A percentile compares a stretch with the other conserved stretches of the same genome.
Evolutionary conservation across 2,329 filamentous ascomycete genomes (phyloP).

Genomic region (Daldinia sp.): DNA sequence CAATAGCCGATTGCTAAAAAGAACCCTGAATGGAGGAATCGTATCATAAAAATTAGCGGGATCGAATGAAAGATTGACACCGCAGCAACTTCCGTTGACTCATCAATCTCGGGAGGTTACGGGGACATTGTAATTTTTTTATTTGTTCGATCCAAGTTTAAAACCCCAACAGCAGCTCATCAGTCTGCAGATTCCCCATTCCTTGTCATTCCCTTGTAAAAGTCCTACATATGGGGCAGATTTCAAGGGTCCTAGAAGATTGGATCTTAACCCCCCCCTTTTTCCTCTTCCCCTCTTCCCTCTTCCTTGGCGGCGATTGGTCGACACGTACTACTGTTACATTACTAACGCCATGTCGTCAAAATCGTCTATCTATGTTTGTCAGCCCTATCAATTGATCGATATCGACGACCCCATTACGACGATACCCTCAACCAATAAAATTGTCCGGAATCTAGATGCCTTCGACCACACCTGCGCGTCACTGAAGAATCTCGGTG

Average conservation of each 20-base stretch:
- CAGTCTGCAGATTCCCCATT: neutral
- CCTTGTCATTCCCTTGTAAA: no score
- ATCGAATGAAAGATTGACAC: conserved; percentile 34
- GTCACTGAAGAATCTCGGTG: conserved; percentile 39
- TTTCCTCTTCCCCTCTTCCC: neutral
- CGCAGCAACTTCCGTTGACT: conserved; percentile 32
- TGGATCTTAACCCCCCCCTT: neutral
- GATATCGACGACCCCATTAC: conserved; percentile 16
- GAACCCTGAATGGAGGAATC: conserved; percentile 19
- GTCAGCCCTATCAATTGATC: conserved; percentile 37
- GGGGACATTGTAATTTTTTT: conserved; percentile 1
- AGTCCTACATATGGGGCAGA: conserved; percentile 4
- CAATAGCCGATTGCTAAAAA: conserved; percentile 8
- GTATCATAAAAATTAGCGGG: conserved; percentile 16
- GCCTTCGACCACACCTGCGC: conserved; percentile 29
- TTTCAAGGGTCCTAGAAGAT: conserved; percentile 8
- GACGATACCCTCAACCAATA: conserved; percentile 23
- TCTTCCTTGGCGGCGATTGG: conserved; percentile 24
- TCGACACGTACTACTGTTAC: conserved; percentile 20
- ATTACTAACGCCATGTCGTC: conserved; percentile 6
- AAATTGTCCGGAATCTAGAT: conserved; percentile 23
- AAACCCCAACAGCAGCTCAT: conserved; percentile 4
- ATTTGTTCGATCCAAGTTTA: conserved; percentile 14
- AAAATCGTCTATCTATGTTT: conserved; percentile 12
- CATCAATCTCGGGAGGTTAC: conserved; percentile 23